A percentile compares a stretch with the other conserved stretches of the same genome.
Conservation (phyloP, 2,329 filamentous ascomycete genomes). For the Phyllosticta citriasiana region DNA sequence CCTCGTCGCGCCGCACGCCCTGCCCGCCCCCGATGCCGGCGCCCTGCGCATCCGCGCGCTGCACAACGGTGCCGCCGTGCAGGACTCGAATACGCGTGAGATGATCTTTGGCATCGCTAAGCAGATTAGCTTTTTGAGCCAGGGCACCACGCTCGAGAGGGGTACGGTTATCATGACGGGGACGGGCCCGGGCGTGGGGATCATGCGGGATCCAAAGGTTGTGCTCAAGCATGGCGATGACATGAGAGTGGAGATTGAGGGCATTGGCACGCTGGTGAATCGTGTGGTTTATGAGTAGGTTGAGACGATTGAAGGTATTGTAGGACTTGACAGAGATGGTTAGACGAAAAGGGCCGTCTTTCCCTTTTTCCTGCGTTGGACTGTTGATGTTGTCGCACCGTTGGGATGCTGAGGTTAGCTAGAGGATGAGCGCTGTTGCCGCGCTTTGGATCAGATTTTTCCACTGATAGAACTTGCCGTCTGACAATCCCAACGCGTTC, state of each 20-base stretch:
- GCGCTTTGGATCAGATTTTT: too few species aligned
- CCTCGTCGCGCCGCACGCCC: slow-evolving; percentile 34
- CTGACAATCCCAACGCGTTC: too few species aligned
- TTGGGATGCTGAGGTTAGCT: too few species aligned
- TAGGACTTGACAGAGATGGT: too few species aligned
- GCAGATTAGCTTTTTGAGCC: slow-evolving; percentile 37
- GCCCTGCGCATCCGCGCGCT: slow-evolving; percentile 35
- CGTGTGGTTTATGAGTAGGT: slow-evolving; percentile 26
- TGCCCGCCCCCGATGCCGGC: slow-evolving; percentile 32
- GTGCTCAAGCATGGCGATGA: slow-evolving; percentile 29
- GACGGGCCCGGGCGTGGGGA: slow-evolving; percentile 36
- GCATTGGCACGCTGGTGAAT: slow-evolving; percentile 30
- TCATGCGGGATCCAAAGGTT: slow-evolving; percentile 31
- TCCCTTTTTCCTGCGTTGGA: too few species aligned
- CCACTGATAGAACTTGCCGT: too few species aligned
- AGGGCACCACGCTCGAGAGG: slow-evolving; percentile 35
- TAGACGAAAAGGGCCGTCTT: too few species aligned
- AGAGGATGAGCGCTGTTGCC: too few species aligned
- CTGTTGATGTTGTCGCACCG: too few species aligned
- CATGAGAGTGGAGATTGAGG: slow-evolving; percentile 29
- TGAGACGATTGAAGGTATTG: too few species aligned
- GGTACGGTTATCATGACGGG: slow-evolving; percentile 43
- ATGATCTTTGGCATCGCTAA: slow-evolving; percentile 40
- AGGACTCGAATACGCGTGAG: slow-evolving; percentile 31
- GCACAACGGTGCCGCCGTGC: slow-evolving; percentile 40